phyloP scores from a whole-genome alignment of 139 green algal genomes.

The Tetraselmis striata region DNA sequence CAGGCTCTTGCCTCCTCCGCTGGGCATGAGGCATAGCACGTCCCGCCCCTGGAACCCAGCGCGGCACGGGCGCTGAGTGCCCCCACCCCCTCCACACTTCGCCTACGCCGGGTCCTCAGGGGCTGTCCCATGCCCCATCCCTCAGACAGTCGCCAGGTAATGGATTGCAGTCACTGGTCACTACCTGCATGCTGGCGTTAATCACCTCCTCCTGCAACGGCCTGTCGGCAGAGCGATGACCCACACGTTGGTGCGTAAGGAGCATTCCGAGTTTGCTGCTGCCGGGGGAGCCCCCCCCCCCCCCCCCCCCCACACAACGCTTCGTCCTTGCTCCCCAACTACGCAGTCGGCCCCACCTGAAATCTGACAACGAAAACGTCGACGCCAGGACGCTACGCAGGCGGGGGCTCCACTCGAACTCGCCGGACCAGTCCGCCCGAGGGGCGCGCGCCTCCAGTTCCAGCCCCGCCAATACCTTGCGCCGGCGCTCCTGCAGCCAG shows the following conservation, averaged over 20 bases:
- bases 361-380: slow-evolving; percentile 39
- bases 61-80: too few species aligned
- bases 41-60: slow-evolving; percentile 64
- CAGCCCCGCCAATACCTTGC: slow-evolving; percentile 25
- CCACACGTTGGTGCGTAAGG: neutral
- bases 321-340: neutral
- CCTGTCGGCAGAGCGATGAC: slow-evolving; percentile 22
- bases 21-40: slow-evolving; percentile 81
- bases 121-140: too few species aligned
- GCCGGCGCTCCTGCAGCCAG: slow-evolving; percentile 16
- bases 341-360: slow-evolving; percentile 24
- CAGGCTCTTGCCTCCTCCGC: slow-evolving; percentile 62
- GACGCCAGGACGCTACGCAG: slow-evolving; percentile 24
- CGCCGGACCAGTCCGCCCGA: slow-evolving; percentile 36
- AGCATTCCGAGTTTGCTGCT: too few species aligned
- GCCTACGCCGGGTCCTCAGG: too few species aligned
- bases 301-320: too few species aligned
- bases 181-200: slow-evolving; percentile 61
- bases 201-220: slow-evolving; percentile 65
- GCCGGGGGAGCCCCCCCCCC: too few species aligned
- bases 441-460: slow-evolving; percentile 34
- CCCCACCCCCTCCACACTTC: too few species aligned
- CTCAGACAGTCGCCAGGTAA: too few species aligned
- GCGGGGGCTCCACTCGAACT: slow-evolving; percentile 36
- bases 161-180: too few species aligned